phyloP scores from a whole-genome alignment of 2,329 filamentous ascomycete species.

The Verticillium alfalfae region DNA sequence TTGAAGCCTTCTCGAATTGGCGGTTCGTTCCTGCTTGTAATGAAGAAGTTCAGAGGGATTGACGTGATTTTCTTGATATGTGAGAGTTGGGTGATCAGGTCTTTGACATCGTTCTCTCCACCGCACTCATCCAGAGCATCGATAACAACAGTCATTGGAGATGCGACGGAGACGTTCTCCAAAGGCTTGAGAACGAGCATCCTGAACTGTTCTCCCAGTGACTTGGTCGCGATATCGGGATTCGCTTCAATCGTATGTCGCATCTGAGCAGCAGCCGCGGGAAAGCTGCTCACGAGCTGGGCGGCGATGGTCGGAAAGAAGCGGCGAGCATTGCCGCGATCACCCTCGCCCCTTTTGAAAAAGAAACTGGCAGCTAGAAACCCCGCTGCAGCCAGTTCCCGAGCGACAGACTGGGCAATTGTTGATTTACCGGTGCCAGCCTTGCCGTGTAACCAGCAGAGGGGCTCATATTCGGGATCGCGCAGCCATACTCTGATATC shows the following conservation, averaged over 20 bases:
- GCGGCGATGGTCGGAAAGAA: conserved; percentile 33
- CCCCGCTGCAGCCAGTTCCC: neutral
- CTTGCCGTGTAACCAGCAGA: conserved; percentile 31
- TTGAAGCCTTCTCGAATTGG: neutral
- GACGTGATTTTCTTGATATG: conserved; percentile 5
- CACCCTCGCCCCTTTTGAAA: conserved; percentile 34
- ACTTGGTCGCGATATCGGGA: conserved; percentile 18
- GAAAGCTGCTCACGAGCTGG: conserved; percentile 18
- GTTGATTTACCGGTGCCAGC: conserved; percentile 34
- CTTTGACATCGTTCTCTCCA: neutral
- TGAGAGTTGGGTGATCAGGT: conserved; percentile 21
- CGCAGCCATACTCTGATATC: conserved; percentile 21
- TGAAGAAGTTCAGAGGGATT: conserved; percentile 21
- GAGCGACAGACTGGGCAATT: conserved; percentile 25
- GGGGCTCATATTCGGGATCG: conserved; percentile 7
- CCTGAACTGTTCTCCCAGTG: conserved; percentile 30
- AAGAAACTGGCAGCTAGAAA: conserved; percentile 33
- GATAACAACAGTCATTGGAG: neutral
- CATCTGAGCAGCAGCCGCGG: conserved; percentile 18
- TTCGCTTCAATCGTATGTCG: conserved; percentile 22
- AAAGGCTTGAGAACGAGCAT: conserved; percentile 31
- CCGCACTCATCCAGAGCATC: neutral
- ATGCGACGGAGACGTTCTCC: conserved; percentile 12
- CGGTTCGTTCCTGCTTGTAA: conserved; percentile 22
- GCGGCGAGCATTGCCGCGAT: conserved; percentile 25